A percentile compares a stretch with the other conserved stretches of the same genome.
Evolutionary conservation across 495 filamentous ascomycete genomes (phyloP).

Genomic region (Patellaria atrata): DNA sequence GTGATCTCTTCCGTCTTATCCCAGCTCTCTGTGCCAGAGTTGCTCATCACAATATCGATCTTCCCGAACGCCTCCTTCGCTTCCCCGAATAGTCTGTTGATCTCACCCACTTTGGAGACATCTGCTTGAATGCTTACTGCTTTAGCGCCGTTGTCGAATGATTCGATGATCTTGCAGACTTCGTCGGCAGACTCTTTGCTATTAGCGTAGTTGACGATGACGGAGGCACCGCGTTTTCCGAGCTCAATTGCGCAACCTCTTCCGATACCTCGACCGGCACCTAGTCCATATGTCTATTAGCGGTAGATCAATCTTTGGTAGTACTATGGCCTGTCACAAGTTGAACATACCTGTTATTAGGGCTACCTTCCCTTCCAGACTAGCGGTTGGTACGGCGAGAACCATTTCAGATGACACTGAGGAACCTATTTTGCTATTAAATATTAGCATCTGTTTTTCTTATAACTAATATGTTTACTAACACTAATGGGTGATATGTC

Average conservation of each 20-base stretch:
- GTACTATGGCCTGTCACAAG: no score
- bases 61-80: constrained; percentile 52
- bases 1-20: constrained; percentile 54
- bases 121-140: constrained; percentile 56
- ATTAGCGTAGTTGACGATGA: constrained; percentile 67
- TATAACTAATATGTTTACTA: no score
- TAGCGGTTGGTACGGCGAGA: constrained; percentile 25
- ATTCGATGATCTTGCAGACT: constrained; percentile 46
- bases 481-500: no score
- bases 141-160: constrained; percentile 43
- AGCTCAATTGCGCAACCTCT: constrained; percentile 63
- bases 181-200: constrained; percentile 46
- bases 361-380: constrained; percentile 52
- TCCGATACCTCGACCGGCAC: constrained; percentile 41
- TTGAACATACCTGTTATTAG: constrained; percentile 66
- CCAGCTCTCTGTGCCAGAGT: constrained; percentile 51
- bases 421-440: no score
- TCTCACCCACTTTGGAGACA: constrained; percentile 50
- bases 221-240: constrained; percentile 51
- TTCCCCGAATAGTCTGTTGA: constrained; percentile 45
- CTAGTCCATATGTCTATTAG: no score
- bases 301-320: no score
- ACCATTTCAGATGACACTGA: constrained; percentile 12
- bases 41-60: constrained; percentile 63
- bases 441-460: no score